Evolutionary conservation across 129 eudicot genomes (phyloP), one percentile per base, ranked within the genome.

Genomic region (Pseudognaphalium luteoalbum): DNA sequence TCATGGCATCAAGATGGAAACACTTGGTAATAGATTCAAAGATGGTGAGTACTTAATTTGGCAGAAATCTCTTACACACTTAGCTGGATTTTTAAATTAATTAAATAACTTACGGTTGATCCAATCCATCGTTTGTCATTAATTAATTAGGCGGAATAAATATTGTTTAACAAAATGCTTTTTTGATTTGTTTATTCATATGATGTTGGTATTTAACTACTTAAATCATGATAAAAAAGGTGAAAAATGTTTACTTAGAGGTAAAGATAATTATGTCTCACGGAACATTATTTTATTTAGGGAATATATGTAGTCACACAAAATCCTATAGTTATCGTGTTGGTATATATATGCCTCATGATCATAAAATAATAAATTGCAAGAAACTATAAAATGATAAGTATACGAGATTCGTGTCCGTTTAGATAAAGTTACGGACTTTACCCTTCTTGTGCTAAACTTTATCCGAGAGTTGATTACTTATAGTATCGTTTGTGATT

Each of bases 61-160:
- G 66, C 66, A 71, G 71, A 80, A 80, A 75, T 74, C 84, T 80
- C 84, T 80, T 80, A 80, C 84, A 80, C 76, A 42, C 80, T 80
- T 80, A 67, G 80, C 80, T 80, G 80, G 52, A 58, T 72, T 64
- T 41, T 72, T n/a, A 19, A n/a, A 14, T 70, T 37, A 37, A 42
- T 37, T 30, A 75, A 22, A 11, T 30, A 5, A 11, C 21, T 44
- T 16, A 4, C 0, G 21, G 64, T 64, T 47, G 64, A 64, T 75
- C 66, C 72, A 64, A 63, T 75, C 64, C 34, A 10, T 35, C 39
- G 29, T 59, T 19, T 21, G 54, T 14, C 4, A 14, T 47, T 3
- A 3, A 47, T 3, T n/a, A 58, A 16, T 7, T 56, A 14, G 17
- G 15, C 7, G 1, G 22, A 15, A 19, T 57, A 57, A 19, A 41